Conservation (phyloP, 805 yeast genomes). For the Lipomyces chichibuensis region DNA sequence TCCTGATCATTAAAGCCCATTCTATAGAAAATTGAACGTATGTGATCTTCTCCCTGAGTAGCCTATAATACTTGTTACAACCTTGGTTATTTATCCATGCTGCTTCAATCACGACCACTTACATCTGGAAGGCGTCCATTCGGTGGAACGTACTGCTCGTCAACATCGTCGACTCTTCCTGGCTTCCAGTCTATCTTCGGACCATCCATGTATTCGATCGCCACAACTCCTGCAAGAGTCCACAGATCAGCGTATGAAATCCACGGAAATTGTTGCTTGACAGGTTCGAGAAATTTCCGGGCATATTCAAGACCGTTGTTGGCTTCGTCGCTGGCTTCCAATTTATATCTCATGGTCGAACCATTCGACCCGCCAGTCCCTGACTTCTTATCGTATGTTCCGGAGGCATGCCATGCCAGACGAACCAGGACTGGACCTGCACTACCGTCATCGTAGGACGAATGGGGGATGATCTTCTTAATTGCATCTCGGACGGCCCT, state of each 20-base stretch:
- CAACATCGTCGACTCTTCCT: slow-evolving; percentile 68
- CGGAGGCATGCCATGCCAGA: slow-evolving; percentile 80
- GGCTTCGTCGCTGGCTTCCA: slow-evolving; percentile 59
- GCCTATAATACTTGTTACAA: slow-evolving; percentile 46
- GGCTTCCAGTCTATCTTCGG: slow-evolving; percentile 77
- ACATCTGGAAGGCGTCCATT: slow-evolving; percentile 72
- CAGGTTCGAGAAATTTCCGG: slow-evolving; percentile 58
- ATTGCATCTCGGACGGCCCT: slow-evolving; percentile 47
- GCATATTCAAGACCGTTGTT: slow-evolving; percentile 68
- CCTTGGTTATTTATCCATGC: not conserved
- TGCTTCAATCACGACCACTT: slow-evolving; percentile 3
- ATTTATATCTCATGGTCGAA: slow-evolving; percentile 62
- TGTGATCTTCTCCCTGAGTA: slow-evolving; percentile 63
- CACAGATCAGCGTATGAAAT: slow-evolving; percentile 77
- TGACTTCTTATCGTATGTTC: slow-evolving; percentile 64
- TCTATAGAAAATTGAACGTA: slow-evolving; percentile 63
- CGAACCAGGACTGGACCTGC: slow-evolving; percentile 74
- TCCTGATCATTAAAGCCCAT: slow-evolving; percentile 73
- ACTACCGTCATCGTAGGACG: slow-evolving; percentile 66
- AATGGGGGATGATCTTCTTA: slow-evolving; percentile 44
- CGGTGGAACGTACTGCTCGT: slow-evolving; percentile 55
- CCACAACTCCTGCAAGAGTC: slow-evolving; percentile 77
- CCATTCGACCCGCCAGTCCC: slow-evolving; percentile 60
- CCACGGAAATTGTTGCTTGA: slow-evolving; percentile 66
- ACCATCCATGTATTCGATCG: slow-evolving; percentile 77